A percentile compares a stretch with the other conserved stretches of the same genome.
phyloP scores from a whole-genome alignment of 345 rosid genomes.

The Streptanthus diversifolius region DNA sequence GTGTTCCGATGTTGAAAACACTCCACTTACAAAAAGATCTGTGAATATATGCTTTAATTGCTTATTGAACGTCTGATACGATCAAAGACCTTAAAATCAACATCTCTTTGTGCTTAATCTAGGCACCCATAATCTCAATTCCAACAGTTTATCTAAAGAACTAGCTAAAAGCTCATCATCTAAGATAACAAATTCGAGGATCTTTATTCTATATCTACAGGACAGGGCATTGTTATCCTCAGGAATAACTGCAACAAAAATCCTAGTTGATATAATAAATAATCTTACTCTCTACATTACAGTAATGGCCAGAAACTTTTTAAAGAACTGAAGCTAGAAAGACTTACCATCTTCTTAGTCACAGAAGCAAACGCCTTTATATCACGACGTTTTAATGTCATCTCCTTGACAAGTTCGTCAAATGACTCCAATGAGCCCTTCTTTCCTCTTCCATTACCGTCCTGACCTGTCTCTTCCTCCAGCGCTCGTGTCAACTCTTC shows the following conservation, averaged over 20 bases:
- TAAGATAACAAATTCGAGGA: neutral
- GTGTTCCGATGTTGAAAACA: neutral
- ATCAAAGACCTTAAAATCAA: neutral
- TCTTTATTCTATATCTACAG: neutral
- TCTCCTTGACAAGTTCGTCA: constrained; percentile 63
- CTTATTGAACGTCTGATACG: neutral
- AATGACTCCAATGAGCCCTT: constrained; percentile 58
- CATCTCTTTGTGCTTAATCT: constrained; percentile 5
- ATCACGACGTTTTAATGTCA: constrained; percentile 59
- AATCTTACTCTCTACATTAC: neutral
- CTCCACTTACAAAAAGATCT: neutral
- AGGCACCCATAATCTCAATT: neutral
- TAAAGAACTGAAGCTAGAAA: neutral
- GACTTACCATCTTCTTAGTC: constrained; percentile 76
- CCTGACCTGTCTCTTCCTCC: constrained; percentile 55
- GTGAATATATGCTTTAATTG: neutral
- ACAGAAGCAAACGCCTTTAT: constrained; percentile 68
- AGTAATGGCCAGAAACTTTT: neutral
- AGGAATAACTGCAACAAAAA: neutral
- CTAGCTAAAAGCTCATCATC: neutral
- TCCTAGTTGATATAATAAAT: neutral
- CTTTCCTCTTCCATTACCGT: constrained; percentile 31
- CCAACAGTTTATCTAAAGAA: neutral
- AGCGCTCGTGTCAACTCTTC: constrained; percentile 79
- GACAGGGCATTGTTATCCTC: neutral